A percentile compares a stretch with the other conserved stretches of the same genome.
Evolutionary conservation across 2,329 filamentous ascomycete genomes (phyloP).

Genomic region (Knufia petricola): DNA sequence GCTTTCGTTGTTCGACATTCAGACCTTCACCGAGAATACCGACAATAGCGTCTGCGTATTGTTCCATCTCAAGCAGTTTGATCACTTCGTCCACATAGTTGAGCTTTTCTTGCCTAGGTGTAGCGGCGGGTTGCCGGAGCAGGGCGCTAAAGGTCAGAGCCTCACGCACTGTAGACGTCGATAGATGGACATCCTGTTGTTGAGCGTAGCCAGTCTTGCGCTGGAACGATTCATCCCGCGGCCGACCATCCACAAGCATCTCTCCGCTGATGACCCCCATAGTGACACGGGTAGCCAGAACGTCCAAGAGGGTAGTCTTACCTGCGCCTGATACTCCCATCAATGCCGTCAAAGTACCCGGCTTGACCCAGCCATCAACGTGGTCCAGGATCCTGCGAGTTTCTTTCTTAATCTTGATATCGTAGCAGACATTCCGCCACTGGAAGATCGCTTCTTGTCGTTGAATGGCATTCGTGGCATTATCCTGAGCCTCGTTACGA

Average conservation of each 20-base stretch:
- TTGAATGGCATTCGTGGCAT: slow-evolving; percentile 39
- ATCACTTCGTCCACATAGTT: slow-evolving; percentile 87
- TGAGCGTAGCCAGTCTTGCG: slow-evolving; percentile 88
- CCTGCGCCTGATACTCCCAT: slow-evolving; percentile 91
- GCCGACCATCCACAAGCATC: slow-evolving; percentile 70
- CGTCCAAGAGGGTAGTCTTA: slow-evolving; percentile 83
- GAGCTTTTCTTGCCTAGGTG: slow-evolving; percentile 67
- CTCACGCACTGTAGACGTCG: slow-evolving; percentile 78
- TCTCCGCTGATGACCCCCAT: slow-evolving; percentile 84
- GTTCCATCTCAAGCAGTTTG: slow-evolving; percentile 78
- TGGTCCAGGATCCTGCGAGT: slow-evolving; percentile 68
- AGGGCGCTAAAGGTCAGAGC: slow-evolving; percentile 77
- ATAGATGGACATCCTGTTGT: slow-evolving; percentile 81
- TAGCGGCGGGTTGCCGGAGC: slow-evolving; percentile 68
- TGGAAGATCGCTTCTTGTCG: slow-evolving; percentile 70
- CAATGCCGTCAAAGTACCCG: slow-evolving; percentile 76
- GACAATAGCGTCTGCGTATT: slow-evolving; percentile 82
- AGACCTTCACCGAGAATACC: slow-evolving; percentile 73
- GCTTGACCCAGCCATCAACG: slow-evolving; percentile 89
- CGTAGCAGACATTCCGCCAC: slow-evolving; percentile 71
- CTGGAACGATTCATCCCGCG: slow-evolving; percentile 73
- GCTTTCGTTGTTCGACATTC: slow-evolving; percentile 56
- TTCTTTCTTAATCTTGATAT: slow-evolving; percentile 70
- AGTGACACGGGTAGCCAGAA: slow-evolving; percentile 72
- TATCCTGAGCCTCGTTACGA: slow-evolving; percentile 22